phyloP scores from a whole-genome alignment of 176 grass and related monocot genomes.

The Rhynchospora tenuis region DNA sequence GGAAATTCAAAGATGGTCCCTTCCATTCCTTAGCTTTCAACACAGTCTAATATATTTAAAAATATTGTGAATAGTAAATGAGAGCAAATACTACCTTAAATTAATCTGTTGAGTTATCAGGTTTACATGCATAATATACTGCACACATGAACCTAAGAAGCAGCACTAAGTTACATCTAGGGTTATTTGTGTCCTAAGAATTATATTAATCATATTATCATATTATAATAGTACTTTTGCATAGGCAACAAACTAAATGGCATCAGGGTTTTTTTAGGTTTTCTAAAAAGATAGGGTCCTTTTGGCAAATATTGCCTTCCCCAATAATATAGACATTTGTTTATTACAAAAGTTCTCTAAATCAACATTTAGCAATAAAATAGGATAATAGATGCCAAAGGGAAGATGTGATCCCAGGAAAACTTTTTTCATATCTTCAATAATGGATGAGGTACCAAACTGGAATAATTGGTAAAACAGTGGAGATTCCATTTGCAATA shows the following conservation, averaged over 20 bases:
- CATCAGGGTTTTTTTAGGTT: background rate
- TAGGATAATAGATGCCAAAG: background rate
- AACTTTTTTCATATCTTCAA: background rate
- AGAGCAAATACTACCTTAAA: background rate
- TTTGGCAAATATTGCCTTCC: background rate
- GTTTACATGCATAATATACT: background rate
- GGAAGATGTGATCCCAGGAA: background rate
- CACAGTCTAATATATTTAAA: constrained; percentile 4
- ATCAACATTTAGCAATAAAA: background rate
- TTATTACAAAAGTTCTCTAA: background rate
- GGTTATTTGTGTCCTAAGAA: background rate
- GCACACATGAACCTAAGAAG: background rate
- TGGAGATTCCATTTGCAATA: background rate
- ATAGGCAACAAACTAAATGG: background rate
- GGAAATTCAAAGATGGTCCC: background rate
- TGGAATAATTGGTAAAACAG: background rate
- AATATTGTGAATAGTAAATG: background rate
- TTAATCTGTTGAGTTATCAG: background rate
- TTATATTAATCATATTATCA: background rate
- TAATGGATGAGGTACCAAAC: background rate
- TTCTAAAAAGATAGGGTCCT: background rate
- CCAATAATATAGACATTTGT: background rate
- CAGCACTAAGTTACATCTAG: background rate
- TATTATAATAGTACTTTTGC: background rate
- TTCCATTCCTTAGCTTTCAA: constrained; percentile 9